Percentiles rank a stretch among this genome's conserved stretches.
Conservation (phyloP, 2,329 filamentous ascomycete genomes). For the Fusarium odoratissimum region DNA sequence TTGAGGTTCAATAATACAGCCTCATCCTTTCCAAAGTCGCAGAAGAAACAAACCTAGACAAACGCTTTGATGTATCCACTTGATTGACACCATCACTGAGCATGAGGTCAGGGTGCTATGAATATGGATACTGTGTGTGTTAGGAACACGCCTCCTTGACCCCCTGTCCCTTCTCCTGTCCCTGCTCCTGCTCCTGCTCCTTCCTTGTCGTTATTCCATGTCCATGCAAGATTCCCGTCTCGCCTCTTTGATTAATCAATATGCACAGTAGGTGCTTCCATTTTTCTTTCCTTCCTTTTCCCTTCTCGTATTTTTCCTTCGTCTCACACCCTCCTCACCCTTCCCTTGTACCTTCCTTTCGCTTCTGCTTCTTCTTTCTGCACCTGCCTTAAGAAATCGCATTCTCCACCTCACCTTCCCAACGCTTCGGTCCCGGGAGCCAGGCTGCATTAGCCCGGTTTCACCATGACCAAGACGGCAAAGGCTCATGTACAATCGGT, state of each 20-base stretch:
- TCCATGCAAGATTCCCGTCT: conserved; percentile 40
- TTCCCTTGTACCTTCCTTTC: background rate
- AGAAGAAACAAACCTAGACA: conserved; percentile 20
- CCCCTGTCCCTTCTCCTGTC: background rate
- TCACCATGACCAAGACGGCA: conserved; percentile 21
- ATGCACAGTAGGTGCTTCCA: background rate
- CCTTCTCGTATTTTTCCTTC: background rate
- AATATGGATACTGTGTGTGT: background rate
- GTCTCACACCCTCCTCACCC: background rate
- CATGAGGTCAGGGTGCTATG: background rate
- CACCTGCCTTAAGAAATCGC: conserved; percentile 4
- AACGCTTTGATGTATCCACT: conserved; percentile 23
- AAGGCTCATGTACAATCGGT: conserved; percentile 2
- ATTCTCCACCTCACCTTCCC: conserved; percentile 36
- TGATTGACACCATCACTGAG: conserved; percentile 16
- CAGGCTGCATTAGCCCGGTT: conserved; percentile 43
- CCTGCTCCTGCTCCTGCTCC: background rate
- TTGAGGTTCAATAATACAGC: conserved; percentile 8
- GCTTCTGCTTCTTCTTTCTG: background rate
- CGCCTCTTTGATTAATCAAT: conserved; percentile 24
- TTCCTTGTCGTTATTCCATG: conserved; percentile 22
- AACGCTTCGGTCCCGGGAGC: conserved; percentile 44
- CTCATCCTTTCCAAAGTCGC: background rate
- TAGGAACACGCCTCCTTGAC: conserved; percentile 8
- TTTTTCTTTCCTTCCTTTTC: conserved; percentile 13